Evolutionary conservation across 208 protist genomes (phyloP), one percentile per base, ranked within the genome.

Genomic region (Blastocrithidia nonstop): DNA sequence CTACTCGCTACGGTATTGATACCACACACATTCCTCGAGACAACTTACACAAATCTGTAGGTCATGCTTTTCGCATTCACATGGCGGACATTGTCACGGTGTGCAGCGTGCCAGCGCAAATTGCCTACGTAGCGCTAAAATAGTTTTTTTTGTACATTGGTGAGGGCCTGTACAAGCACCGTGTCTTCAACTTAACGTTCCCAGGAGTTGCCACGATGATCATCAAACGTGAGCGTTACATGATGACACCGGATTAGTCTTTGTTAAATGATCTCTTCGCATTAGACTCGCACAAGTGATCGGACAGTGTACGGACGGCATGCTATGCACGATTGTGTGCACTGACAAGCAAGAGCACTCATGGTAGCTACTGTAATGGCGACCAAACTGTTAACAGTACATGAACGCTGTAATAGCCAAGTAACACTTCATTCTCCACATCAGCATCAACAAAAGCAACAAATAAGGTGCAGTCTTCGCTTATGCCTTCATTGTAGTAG

Each of bases 141-240:
- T 77, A 92, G 58, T 82, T 92, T 26, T 70, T 85, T 31, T 49
- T 78, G 45, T 92, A 85, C 60, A 25, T 92, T 33, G 83, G 83
- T 11, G 83, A 92, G 41, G 72, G 70, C 0, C 57, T 92, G 13
- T 84, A 76, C 37, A 47, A 64, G 32, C 67, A 69, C 1, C 65
- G 70, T 40, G 45, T 82, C 31, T 76, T 88, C 44, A 50, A 75
- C 19, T 52, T 92, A 8, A 47, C 39, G 20, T 69, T 92, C 31
- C 68, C 68, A 3, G 83, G 71, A 6, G 59, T 86, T 7, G 71
- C 65, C 6, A 69, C 57, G 20, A 51, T 86, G n/a, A 33, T 70
- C 2, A 61, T 84, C 8, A 87, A 77, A 61, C 53, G 66, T 15
- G 75, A 88, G 43, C 59, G 61, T 19, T 28, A 64, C 1, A 55